Percentiles rank a stretch among this genome's conserved stretches.
These are phyloP conservation scores for Blastobotrys terrestris DNA, from an alignment of 805 yeast species.

Conservation along the genomic window DNA sequence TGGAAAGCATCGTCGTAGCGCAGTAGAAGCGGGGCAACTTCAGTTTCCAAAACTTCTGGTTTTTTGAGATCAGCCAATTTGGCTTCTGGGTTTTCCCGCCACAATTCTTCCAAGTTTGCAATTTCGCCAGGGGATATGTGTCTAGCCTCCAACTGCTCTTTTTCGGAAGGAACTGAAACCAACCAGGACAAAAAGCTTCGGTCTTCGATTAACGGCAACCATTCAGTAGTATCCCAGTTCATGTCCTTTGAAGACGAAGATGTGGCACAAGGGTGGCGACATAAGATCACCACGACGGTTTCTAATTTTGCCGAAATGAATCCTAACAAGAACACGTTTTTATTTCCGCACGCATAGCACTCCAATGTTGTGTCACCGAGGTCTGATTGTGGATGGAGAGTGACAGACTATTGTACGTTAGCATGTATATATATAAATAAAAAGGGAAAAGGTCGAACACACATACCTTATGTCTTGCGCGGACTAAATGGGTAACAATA, in stretches of 20 bases:
- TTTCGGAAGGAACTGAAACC: slow-evolving; percentile 62
- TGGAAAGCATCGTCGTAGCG: slow-evolving; percentile 78
- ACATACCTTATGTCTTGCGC: slow-evolving; percentile 60
- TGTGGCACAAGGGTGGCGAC: slow-evolving; percentile 72
- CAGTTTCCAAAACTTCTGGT: slow-evolving; percentile 43
- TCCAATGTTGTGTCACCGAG: slow-evolving; percentile 83
- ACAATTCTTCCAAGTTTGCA: slow-evolving; percentile 65
- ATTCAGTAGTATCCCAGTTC: slow-evolving; percentile 81
- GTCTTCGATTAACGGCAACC: slow-evolving; percentile 83
- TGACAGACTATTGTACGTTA: slow-evolving; percentile 33
- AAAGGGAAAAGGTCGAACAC: too few species aligned
- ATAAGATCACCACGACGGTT: slow-evolving; percentile 77
- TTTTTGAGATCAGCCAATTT: slow-evolving; percentile 60
- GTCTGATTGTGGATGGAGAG: slow-evolving; percentile 72
- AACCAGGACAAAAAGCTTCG: slow-evolving; percentile 78
- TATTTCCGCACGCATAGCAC: slow-evolving; percentile 85
- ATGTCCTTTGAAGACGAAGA: slow-evolving; percentile 51
- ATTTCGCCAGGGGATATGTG: slow-evolving; percentile 60
- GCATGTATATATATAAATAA: too few species aligned
- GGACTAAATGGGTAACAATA: slow-evolving; percentile 76
- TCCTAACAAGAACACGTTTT: slow-evolving; percentile 74
- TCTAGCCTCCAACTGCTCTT: slow-evolving; percentile 49
- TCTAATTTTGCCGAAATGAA: slow-evolving; percentile 83
- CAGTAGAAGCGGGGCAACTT: slow-evolving; percentile 64
- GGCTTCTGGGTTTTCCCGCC: slow-evolving; percentile 70